Evolutionary conservation across 805 yeast genomes (phyloP).

Genomic region (Candida dajiaensis): DNA sequence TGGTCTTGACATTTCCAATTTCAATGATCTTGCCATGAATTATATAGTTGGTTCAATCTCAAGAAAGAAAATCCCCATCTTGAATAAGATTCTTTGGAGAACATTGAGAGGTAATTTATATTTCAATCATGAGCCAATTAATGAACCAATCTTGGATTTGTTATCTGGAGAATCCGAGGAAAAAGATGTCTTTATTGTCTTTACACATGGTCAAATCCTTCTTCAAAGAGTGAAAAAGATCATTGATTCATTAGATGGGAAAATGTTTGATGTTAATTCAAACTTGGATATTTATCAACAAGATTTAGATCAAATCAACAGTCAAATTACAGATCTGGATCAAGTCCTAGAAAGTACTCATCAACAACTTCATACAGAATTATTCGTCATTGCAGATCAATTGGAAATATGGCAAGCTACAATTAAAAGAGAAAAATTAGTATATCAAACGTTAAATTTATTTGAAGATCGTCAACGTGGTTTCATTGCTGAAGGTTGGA

Average conservation of each 20-base stretch:
- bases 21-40: slow-evolving; percentile 21
- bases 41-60: slow-evolving; percentile 70
- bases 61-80: slow-evolving; percentile 57
- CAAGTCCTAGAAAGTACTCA: slow-evolving; percentile 61
- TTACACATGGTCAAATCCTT: slow-evolving; percentile 83
- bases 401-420: slow-evolving; percentile 68
- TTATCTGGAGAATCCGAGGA: slow-evolving; percentile 50
- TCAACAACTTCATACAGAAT: slow-evolving; percentile 67
- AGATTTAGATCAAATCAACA: slow-evolving; percentile 19
- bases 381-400: slow-evolving; percentile 70
- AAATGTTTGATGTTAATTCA: slow-evolving; percentile 50
- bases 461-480: slow-evolving; percentile 83
- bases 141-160: slow-evolving; percentile 60
- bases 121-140: slow-evolving; percentile 67
- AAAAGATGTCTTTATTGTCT: slow-evolving; percentile 81
- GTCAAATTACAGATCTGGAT: slow-evolving; percentile 37
- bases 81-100: slow-evolving; percentile 88
- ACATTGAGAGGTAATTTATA: slow-evolving; percentile 87
- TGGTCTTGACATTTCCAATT: slow-evolving; percentile 24
- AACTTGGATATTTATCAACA: slow-evolving; percentile 31
- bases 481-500: slow-evolving; percentile 94
- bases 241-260: slow-evolving; percentile 86
- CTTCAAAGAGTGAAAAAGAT: slow-evolving; percentile 70
- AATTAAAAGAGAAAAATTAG: slow-evolving; percentile 74
- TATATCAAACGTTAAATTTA: slow-evolving; percentile 73